Conservation (phyloP, 192 early-diverging fungal genomes). For the Gaertneriomyces semiglobifer region DNA sequence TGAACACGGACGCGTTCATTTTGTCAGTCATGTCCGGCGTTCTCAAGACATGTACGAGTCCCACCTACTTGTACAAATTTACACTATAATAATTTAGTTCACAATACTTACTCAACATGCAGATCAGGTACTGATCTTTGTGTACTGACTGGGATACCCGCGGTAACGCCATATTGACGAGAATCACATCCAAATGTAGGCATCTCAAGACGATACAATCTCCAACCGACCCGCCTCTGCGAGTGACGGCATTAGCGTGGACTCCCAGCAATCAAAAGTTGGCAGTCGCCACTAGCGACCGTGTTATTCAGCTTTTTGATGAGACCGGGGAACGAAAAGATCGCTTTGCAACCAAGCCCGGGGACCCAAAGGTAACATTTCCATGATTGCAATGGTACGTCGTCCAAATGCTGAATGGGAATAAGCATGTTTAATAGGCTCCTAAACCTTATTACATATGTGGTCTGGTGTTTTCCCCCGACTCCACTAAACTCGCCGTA, state of each 20-base stretch:
- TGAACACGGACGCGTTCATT: too few relatives aligned
- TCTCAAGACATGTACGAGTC: too few relatives aligned
- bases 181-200: slow-evolving; percentile 10
- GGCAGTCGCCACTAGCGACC: slow-evolving; percentile 51
- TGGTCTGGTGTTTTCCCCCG: slow-evolving; percentile 61
- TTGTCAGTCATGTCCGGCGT: too few relatives aligned
- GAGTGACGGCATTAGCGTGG: slow-evolving; percentile 54
- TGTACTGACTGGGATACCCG: too few relatives aligned
- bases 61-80: too few relatives aligned
- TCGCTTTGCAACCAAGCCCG: slow-evolving; percentile 61
- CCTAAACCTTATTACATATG: slow-evolving; percentile 47
- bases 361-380: slow-evolving; percentile 53
- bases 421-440: slow-evolving; percentile 15
- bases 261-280: slow-evolving; percentile 61
- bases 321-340: slow-evolving; percentile 67
- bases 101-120: too few relatives aligned
- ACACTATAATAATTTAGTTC: too few relatives aligned
- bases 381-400: not conserved
- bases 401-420: not conserved
- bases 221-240: slow-evolving; percentile 33
- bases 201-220: slow-evolving; percentile 53
- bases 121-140: too few relatives aligned
- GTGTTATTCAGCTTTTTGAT: slow-evolving; percentile 58
- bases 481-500: slow-evolving; percentile 59
- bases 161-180: too few relatives aligned